phyloP scores from a whole-genome alignment of 768 basidiomycete genomes.

The Tulasnella sp. region DNA sequence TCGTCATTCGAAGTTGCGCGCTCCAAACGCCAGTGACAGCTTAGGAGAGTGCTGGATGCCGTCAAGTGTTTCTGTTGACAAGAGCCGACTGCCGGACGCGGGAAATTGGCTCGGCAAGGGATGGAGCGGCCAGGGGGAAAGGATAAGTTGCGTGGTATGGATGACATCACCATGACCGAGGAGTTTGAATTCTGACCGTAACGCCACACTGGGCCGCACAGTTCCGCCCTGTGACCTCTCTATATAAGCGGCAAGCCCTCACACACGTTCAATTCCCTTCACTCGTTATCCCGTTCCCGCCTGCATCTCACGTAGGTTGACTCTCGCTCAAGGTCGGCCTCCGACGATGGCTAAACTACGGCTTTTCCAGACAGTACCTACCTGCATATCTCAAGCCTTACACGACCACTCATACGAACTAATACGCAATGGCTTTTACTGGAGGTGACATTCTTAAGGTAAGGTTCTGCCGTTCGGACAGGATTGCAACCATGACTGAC shows the following conservation, averaged over 20 bases:
- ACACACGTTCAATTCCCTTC: neutral
- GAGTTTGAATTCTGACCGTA: neutral
- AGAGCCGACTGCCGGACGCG: neutral
- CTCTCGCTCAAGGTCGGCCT: neutral
- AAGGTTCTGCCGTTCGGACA: conserved; percentile 31
- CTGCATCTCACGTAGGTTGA: neutral
- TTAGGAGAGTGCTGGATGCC: neutral
- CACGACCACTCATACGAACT: conserved; percentile 27
- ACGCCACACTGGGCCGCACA: neutral
- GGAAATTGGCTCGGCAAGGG: conserved; percentile 2
- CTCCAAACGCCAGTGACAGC: neutral
- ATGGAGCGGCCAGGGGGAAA: neutral
- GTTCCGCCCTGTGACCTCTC: conserved; percentile 2
- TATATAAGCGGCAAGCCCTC: neutral
- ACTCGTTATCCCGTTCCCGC: neutral
- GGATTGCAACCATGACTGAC: conserved; percentile 7
- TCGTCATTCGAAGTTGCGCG: conserved; percentile 4
- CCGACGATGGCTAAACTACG: neutral
- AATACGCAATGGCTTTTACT: conserved; percentile 60
- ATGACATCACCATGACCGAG: conserved; percentile 9
- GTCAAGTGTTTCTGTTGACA: neutral
- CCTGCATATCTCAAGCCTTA: conserved; percentile 15
- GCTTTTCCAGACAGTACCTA: neutral
- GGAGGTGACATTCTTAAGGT: conserved; percentile 76
- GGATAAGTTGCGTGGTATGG: neutral